Percentiles rank a stretch among this genome's conserved stretches.
Conservation (phyloP, 139 green algal genomes). For the Coelastrella sp. region DNA sequence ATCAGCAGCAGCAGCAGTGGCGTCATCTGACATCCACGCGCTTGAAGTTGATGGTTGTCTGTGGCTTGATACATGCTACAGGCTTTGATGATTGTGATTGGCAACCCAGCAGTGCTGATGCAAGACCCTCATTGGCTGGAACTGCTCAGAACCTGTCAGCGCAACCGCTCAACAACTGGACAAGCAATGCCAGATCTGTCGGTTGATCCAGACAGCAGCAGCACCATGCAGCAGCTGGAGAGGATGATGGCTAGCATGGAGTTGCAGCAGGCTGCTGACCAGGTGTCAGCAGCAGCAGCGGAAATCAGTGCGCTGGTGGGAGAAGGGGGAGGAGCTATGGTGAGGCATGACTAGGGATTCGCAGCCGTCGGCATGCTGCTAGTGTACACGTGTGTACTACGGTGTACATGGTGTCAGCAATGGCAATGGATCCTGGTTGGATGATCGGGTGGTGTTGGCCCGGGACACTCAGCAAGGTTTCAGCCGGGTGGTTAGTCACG, state of each 20-base stretch:
- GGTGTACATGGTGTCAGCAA: too few relatives aligned
- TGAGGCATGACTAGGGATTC: slow-evolving; percentile 9
- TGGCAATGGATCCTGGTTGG: too few relatives aligned
- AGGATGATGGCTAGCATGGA: not conserved
- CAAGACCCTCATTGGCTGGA: slow-evolving; percentile 2
- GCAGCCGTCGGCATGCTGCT: too few relatives aligned
- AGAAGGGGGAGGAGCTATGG: slow-evolving; percentile 2
- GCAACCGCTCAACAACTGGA: not conserved
- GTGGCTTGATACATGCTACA: not conserved
- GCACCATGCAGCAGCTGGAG: not conserved
- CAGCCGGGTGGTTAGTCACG: too few relatives aligned
- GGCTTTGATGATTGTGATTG: slow-evolving; percentile 61
- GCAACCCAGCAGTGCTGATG: slow-evolving; percentile 47
- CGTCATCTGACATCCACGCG: too few relatives aligned
- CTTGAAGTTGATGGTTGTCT: too few relatives aligned
- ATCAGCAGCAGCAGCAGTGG: too few relatives aligned
- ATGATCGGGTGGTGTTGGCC: too few relatives aligned
- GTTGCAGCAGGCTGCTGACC: not conserved
- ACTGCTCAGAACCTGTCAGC: not conserved
- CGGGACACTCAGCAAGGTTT: too few relatives aligned
- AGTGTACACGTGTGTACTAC: too few relatives aligned
- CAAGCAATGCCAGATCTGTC: slow-evolving; percentile 36
- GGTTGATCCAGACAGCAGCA: not conserved
- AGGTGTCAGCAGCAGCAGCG: not conserved
- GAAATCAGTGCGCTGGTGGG: not conserved